Conservation (phyloP, 768 basidiomycete genomes). For the Paxillus involutus region DNA sequence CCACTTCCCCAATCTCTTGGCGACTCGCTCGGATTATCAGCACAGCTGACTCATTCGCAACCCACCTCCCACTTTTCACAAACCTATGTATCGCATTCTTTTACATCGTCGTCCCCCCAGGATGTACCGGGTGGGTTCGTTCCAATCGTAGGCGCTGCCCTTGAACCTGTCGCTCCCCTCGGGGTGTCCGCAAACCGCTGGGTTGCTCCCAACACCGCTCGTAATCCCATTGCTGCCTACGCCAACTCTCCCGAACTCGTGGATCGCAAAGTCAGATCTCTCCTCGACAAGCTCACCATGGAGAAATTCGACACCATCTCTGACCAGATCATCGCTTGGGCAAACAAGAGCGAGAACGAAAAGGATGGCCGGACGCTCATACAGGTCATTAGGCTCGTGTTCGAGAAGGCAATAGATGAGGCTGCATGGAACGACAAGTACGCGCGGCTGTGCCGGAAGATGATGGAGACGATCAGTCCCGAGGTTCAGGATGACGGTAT, state of each 20-base stretch:
- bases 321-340: slow-evolving; percentile 92
- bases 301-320: slow-evolving; percentile 97
- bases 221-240: slow-evolving; percentile 41
- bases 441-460: slow-evolving; percentile 89
- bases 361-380: slow-evolving; percentile 92
- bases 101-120: too few species aligned
- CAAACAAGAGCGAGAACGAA: slow-evolving; percentile 90
- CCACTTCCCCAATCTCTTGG: too few species aligned
- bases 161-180: slow-evolving; percentile 78
- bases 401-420: slow-evolving; percentile 97
- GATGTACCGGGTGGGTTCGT: not conserved
- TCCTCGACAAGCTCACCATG: slow-evolving; percentile 96
- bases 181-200: slow-evolving; percentile 82
- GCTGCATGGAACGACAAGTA: slow-evolving; percentile 98
- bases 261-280: slow-evolving; percentile 87
- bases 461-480: slow-evolving; percentile 90
- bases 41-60: too few species aligned
- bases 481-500: slow-evolving; percentile 90
- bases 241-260: slow-evolving; percentile 80
- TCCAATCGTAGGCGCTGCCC: slow-evolving; percentile 24
- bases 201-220: slow-evolving; percentile 53
- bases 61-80: too few species aligned
- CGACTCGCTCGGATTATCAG: too few species aligned
- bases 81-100: too few species aligned
- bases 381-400: slow-evolving; percentile 93